These are phyloP conservation scores for Sphagnum magellanicum DNA, from an alignment of 228 moss, liverwort and hornwort species.

Conservation along the genomic window DNA sequence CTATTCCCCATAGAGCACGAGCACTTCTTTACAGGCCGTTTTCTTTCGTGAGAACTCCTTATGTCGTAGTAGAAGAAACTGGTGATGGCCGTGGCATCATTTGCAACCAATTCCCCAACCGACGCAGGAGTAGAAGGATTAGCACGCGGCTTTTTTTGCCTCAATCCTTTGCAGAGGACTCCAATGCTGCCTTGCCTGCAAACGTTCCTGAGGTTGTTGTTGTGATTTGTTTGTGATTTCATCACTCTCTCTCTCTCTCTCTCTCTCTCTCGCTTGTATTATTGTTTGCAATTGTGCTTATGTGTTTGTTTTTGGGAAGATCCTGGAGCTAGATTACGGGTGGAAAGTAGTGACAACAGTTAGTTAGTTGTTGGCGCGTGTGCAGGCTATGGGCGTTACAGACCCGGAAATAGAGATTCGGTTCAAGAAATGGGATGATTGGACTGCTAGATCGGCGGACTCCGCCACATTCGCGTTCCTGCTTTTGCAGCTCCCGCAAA, in stretches of 20 bases:
- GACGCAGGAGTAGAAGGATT: too few relatives aligned
- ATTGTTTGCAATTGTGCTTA: not conserved
- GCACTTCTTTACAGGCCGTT: too few relatives aligned
- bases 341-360: not conserved
- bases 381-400: conserved; percentile 14
- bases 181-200: conserved; percentile 5
- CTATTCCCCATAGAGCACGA: too few relatives aligned
- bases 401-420: conserved; percentile 8
- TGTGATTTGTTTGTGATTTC: not conserved
- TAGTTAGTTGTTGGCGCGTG: not conserved
- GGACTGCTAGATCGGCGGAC: conserved; percentile 61
- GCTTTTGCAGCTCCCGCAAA: conserved; percentile 79
- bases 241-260: not conserved
- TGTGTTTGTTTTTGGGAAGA: not conserved
- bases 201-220: conserved; percentile 24
- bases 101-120: too few relatives aligned
- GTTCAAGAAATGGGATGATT: conserved; percentile 52
- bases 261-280: not conserved
- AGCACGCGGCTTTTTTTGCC: not conserved
- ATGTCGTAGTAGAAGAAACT: too few relatives aligned
- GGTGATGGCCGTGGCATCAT: too few relatives aligned
- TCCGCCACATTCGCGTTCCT: conserved; percentile 76
- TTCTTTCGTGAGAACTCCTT: too few relatives aligned
- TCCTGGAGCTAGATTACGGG: not conserved
- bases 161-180: conserved; percentile 30